phyloP scores from a whole-genome alignment of 2,329 filamentous ascomycete genomes.

The Orbilia blumenaviensis region DNA sequence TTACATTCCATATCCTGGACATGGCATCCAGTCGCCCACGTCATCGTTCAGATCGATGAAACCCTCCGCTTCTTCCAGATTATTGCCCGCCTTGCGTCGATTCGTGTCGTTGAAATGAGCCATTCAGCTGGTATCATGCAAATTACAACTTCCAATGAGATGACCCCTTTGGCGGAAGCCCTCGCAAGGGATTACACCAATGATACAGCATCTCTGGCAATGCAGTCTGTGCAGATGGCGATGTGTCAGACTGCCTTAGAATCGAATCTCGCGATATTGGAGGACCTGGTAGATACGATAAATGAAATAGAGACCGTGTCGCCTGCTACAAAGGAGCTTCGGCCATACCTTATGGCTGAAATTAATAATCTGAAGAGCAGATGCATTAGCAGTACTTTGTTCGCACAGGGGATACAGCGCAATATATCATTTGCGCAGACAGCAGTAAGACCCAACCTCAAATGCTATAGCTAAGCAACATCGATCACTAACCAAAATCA shows the following conservation, averaged over 20 bases:
- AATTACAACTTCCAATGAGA: conserved; percentile 15
- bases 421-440: conserved; percentile 29
- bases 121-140: conserved; percentile 29
- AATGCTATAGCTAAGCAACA: neutral
- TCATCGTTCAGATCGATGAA: conserved; percentile 22
- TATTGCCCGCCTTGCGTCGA: conserved; percentile 25
- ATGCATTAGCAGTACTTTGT: conserved; percentile 27
- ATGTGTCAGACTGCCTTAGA: conserved; percentile 18
- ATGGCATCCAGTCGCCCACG: conserved; percentile 28
- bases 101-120: conserved; percentile 18
- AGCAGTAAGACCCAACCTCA: conserved; percentile 1
- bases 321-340: neutral
- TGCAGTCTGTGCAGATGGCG: conserved; percentile 18
- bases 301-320: conserved; percentile 4
- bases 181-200: conserved; percentile 31
- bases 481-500: neutral
- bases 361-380: conserved; percentile 25
- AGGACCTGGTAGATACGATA: conserved; percentile 7
- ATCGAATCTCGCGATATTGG: conserved; percentile 26
- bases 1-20: conserved; percentile 13
- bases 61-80: conserved; percentile 26
- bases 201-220: conserved; percentile 17
- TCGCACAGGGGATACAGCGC: conserved; percentile 11
- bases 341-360: conserved; percentile 20
- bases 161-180: conserved; percentile 21